Evolutionary conservation across 805 yeast species (phyloP).

Genomic region (Yamadazyma insecticola): DNA sequence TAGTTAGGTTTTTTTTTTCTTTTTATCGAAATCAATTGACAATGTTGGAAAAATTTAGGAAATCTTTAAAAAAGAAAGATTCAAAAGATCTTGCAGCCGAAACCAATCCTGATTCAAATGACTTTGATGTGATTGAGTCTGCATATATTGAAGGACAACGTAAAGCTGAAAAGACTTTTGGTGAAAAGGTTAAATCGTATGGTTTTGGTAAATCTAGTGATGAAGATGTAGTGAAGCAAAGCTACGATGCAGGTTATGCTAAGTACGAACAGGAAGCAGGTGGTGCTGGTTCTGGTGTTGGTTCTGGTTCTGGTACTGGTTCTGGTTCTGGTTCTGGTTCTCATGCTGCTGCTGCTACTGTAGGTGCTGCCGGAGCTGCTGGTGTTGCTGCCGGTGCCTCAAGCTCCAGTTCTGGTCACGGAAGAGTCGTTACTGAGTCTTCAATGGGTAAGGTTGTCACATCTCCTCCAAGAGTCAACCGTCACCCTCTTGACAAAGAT

Average conservation of each 20-base stretch:
- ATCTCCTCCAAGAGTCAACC: slow-evolving; percentile 25
- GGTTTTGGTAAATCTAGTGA: slow-evolving; percentile 3
- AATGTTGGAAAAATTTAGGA: slow-evolving; percentile 8
- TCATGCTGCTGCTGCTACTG: not conserved
- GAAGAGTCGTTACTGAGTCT: slow-evolving; percentile 5
- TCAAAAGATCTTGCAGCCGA: no score
- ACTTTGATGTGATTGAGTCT: slow-evolving; percentile 7
- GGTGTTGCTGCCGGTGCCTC: slow-evolving; percentile 1
- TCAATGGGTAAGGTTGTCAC: slow-evolving; percentile 24
- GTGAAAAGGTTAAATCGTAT: slow-evolving; percentile 8
- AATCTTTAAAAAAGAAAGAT: slow-evolving; percentile 4
- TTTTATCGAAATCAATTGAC: no score
- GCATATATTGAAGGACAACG: slow-evolving; percentile 19
- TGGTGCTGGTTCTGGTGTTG: not conserved
- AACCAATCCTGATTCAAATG: not conserved
- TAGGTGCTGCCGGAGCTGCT: not conserved
- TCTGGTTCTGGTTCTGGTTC: not conserved
- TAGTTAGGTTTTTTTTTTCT: not conserved
- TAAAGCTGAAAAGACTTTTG: slow-evolving; percentile 12
- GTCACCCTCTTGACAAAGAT: slow-evolving; percentile 24
- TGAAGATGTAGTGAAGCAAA: slow-evolving; percentile 4
- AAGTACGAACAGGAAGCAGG: not conserved
- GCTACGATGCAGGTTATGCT: slow-evolving; percentile 1
- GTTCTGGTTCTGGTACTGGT: not conserved
- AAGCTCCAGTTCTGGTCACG: not conserved